Percentiles rank a stretch among this genome's conserved stretches.
Conservation (phyloP, 2,329 filamentous ascomycete genomes). For the Neopestalotiopsis clavispora region DNA sequence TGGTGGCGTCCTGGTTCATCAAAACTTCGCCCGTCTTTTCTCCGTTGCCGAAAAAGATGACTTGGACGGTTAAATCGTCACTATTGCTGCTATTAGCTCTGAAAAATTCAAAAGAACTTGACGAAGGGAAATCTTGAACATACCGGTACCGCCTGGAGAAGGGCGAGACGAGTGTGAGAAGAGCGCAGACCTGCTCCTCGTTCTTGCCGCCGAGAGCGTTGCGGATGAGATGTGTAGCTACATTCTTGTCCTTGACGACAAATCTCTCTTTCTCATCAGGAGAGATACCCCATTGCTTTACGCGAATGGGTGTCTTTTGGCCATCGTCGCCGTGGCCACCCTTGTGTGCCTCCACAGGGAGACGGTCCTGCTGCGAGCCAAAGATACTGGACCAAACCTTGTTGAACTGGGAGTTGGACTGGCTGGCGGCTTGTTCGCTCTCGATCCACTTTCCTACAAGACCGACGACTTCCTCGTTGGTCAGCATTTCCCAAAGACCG, state of each 20-base stretch:
- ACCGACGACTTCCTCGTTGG: constrained; percentile 96
- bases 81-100: constrained; percentile 46
- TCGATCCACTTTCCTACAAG: constrained; percentile 98
- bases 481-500: constrained; percentile 98
- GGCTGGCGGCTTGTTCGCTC: constrained; percentile 58
- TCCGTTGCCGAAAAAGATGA: constrained; percentile 95
- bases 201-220: constrained; percentile 95
- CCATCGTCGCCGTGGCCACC: constrained; percentile 59
- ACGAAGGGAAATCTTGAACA: constrained; percentile 30
- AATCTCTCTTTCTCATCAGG: constrained; percentile 80
- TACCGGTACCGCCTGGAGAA: constrained; percentile 91
- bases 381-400: constrained; percentile 71
- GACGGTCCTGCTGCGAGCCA: constrained; percentile 48
- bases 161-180: constrained; percentile 89
- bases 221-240: constrained; percentile 90
- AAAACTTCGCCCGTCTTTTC: constrained; percentile 78
- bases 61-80: constrained; percentile 95
- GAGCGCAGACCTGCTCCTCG: constrained; percentile 88
- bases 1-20: constrained; percentile 86
- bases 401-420: constrained; percentile 69
- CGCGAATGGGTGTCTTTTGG: constrained; percentile 84
- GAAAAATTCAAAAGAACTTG: background rate
- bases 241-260: constrained; percentile 93
- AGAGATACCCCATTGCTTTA: constrained; percentile 88
- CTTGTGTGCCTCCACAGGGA: constrained; percentile 77